Evolutionary conservation across 2,329 filamentous ascomycete genomes (phyloP), one percentile per base, ranked within the genome.

Genomic region (Diaporthe australafricana): DNA sequence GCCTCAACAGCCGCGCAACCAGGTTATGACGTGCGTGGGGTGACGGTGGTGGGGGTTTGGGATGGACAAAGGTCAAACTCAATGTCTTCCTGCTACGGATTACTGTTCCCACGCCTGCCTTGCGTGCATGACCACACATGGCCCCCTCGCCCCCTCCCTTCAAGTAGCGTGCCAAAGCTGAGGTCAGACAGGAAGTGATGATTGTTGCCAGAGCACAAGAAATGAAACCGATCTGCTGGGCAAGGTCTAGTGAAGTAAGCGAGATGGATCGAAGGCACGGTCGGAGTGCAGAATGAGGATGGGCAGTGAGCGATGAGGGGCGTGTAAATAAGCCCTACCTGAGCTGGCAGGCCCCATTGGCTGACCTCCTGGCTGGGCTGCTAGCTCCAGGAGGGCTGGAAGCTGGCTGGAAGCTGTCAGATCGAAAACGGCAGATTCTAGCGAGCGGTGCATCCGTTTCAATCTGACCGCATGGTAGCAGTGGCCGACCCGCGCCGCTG

Each of bases 1-100:
- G 60, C 60, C 42, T 16, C 17, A 22, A 25, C 42, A 63, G 60
- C 60, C 60, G 60, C 60, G 32, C 60, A 63, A 42, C 60, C 60
- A 27, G 27, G 56, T 63, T 63, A 63, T 63, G 60, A 63, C 60
- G 60, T 63, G 60, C 42, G 60, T 63, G 60, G 60, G 60, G 60
- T 60, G 55, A 48, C 4, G 42, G 27, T 11, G 20, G 27, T 35
- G 27, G 57, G 57, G 57, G 57, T 22, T 40, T 16, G 40, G 42
- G 40, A 62, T 22, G 40, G 5, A 63, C 56, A 57, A 35, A 40
- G 53, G 9, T 20, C 55, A 20, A 20, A 57, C n/a, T 57, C 22
- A 22, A 27, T 4, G 11, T 35, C 5, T 35, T 35, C 32, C 9
- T 35, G 9, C 32, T 9, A 9, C 32, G 9, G 32, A n/a, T n/a